phyloP scores from a whole-genome alignment of 2,329 filamentous ascomycete genomes.

The Colletotrichum costaricense region DNA sequence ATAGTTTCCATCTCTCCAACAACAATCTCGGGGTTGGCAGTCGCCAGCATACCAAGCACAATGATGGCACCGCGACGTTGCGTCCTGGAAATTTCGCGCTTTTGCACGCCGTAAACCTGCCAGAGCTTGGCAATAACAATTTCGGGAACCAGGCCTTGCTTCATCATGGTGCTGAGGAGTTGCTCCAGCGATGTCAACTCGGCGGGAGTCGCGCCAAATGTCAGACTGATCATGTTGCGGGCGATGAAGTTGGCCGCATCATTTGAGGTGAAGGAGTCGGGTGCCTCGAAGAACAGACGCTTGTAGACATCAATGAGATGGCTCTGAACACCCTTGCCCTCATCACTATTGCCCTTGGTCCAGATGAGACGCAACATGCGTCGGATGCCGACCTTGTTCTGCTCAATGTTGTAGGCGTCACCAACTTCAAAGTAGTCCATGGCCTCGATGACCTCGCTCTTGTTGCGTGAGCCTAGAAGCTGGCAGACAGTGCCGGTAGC shows the following conservation, averaged over 20 bases:
- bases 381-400: constrained; percentile 90
- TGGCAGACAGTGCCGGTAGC: constrained; percentile 86
- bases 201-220: constrained; percentile 93
- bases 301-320: constrained; percentile 98
- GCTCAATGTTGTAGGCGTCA: constrained; percentile 95
- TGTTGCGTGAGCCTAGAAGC: constrained; percentile 92
- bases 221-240: constrained; percentile 98
- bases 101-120: constrained; percentile 97
- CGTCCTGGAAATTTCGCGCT: constrained; percentile 89
- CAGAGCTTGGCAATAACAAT: constrained; percentile 91
- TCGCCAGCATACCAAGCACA: constrained; percentile 94
- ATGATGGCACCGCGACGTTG: constrained; percentile 96
- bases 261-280: constrained; percentile 86
- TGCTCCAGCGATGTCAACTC: constrained; percentile 97
- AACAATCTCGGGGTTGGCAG: constrained; percentile 91
- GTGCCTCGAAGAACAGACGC: constrained; percentile 94
- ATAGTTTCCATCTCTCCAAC: constrained; percentile 96
- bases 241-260: constrained; percentile 96
- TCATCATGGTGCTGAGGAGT: constrained; percentile 97
- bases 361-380: constrained; percentile 97
- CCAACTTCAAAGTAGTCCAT: constrained; percentile 98
- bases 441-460: constrained; percentile 97
- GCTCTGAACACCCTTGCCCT: constrained; percentile 96
- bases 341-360: constrained; percentile 99
- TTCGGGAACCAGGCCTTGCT: constrained; percentile 86